These are phyloP conservation scores for Candida vaughaniae DNA, from an alignment of 805 yeast genomes.

Conservation along the genomic window DNA sequence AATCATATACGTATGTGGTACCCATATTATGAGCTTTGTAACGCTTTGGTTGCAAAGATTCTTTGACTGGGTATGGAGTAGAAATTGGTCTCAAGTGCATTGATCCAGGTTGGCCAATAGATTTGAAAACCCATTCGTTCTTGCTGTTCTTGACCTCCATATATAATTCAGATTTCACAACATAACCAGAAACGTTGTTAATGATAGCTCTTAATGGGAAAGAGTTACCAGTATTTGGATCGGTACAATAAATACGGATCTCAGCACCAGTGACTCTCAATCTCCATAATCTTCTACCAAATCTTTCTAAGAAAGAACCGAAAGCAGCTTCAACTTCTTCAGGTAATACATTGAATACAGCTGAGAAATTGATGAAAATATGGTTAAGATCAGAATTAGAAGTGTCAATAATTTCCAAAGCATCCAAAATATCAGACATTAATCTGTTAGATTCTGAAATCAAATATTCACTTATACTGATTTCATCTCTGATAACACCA, in stretches of 20 bases:
- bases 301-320: constrained; percentile 96
- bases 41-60: constrained; percentile 97
- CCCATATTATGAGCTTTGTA: constrained; percentile 98
- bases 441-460: constrained; percentile 95
- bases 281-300: constrained; percentile 96
- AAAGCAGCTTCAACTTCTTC: constrained; percentile 96
- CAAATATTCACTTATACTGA: constrained; percentile 88
- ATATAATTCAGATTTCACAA: constrained; percentile 91
- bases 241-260: constrained; percentile 92
- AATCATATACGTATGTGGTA: constrained; percentile 95
- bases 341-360: constrained; percentile 91
- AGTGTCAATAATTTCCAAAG: constrained; percentile 90
- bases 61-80: constrained; percentile 96
- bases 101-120: constrained; percentile 90
- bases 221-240: constrained; percentile 80
- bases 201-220: constrained; percentile 97
- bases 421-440: constrained; percentile 94
- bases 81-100: constrained; percentile 97
- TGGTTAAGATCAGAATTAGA: constrained; percentile 95
- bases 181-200: constrained; percentile 95
- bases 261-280: constrained; percentile 96
- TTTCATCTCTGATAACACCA: constrained; percentile 90
- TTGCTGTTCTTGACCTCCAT: constrained; percentile 88
- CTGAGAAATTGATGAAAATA: constrained; percentile 94
- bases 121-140: constrained; percentile 97